Evolutionary conservation across 176 grass and related monocot genomes (phyloP).

Genomic region (Calamus simplicifolius): DNA sequence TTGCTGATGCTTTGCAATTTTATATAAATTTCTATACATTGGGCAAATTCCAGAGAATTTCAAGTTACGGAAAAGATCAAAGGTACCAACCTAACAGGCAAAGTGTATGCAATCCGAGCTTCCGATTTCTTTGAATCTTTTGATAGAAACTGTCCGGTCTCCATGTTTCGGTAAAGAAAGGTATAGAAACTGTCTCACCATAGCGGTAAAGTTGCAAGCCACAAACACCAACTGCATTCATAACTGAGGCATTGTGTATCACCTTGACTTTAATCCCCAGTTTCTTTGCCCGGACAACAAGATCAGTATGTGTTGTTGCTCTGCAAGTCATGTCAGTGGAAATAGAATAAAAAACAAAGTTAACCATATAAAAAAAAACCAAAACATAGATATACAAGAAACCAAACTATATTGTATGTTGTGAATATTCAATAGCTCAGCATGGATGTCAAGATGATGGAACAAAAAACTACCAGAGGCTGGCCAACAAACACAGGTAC

Average conservation of each 20-base stretch:
- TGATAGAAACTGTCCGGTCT: constrained; percentile 93
- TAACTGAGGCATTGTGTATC: constrained; percentile 88
- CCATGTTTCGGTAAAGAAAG: constrained; percentile 94
- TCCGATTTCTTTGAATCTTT: constrained; percentile 76
- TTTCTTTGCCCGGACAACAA: constrained; percentile 81
- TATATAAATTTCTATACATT: too few species aligned
- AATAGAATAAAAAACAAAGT: background rate
- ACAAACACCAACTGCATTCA: constrained; percentile 86
- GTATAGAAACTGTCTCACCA: constrained; percentile 88
- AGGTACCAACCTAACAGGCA: constrained; percentile 69
- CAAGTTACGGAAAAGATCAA: background rate
- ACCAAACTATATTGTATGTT: too few species aligned
- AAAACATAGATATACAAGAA: too few species aligned
- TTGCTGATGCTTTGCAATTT: too few species aligned
- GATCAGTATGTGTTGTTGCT: constrained; percentile 85
- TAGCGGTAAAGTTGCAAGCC: constrained; percentile 91
- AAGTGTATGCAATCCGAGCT: constrained; percentile 80
- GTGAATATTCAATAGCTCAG: too few species aligned
- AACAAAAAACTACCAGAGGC: too few species aligned
- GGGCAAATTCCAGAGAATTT: too few species aligned
- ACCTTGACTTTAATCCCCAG: constrained; percentile 73
- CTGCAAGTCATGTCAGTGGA: constrained; percentile 28
- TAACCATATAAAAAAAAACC: too few species aligned
- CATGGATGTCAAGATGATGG: too few species aligned
- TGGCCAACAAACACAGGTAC: too few species aligned